Conservation (phyloP, 75 land plant species). For the Pinus taeda region DNA sequence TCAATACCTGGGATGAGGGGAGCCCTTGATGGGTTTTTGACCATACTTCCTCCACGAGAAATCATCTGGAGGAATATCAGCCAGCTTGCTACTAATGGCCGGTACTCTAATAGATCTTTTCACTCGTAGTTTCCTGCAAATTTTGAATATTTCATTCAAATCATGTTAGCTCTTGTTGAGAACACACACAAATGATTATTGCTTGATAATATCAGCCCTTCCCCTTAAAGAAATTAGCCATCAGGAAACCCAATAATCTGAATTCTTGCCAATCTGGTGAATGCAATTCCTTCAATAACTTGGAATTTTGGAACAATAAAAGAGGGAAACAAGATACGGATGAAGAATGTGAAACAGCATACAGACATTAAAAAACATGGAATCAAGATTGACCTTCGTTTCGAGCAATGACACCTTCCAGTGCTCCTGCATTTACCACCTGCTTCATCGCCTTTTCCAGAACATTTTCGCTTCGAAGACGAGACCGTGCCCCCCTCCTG, state of each 20-base stretch:
- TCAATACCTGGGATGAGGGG: slow-evolving; percentile 83
- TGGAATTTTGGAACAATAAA: background rate
- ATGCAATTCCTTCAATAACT: background rate
- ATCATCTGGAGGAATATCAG: slow-evolving; percentile 89
- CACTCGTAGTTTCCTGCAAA: slow-evolving; percentile 55
- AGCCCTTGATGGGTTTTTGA: slow-evolving; percentile 93
- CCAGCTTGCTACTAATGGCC: slow-evolving; percentile 71
- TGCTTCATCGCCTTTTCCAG: slow-evolving; percentile 59
- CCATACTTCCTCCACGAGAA: slow-evolving; percentile 90
- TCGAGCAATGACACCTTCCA: slow-evolving; percentile 88
- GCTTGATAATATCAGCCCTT: background rate
- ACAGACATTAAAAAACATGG: background rate
- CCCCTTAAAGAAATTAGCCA: no score
- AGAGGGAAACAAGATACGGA: background rate
- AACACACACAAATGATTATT: background rate
- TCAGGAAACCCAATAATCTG: background rate
- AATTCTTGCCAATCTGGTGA: background rate
- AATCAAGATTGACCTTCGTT: slow-evolving; percentile 52
- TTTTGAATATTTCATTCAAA: background rate
- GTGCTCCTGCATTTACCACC: slow-evolving; percentile 58
- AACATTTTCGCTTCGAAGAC: slow-evolving; percentile 46
- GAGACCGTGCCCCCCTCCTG: background rate
- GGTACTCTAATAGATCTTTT: slow-evolving; percentile 67
- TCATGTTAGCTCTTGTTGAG: background rate
- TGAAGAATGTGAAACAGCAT: background rate